These are phyloP conservation scores for Croton laevigatus DNA, from an alignment of 441 rosid species.

Conservation along the genomic window DNA sequence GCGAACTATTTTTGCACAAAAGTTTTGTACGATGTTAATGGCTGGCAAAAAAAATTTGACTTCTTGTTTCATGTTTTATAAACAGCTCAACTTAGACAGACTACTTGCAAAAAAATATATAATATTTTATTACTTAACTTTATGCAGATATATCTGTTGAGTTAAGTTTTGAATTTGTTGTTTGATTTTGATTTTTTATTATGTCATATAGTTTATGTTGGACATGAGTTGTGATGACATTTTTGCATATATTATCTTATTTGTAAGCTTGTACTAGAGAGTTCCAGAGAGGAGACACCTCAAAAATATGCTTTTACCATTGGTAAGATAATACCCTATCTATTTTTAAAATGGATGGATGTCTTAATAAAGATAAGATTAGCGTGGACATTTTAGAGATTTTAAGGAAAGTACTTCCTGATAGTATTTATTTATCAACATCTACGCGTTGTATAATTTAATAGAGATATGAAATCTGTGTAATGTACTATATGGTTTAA, in stretches of 20 bases:
- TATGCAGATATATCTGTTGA: too few species aligned
- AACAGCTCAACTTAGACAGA: slow-evolving; percentile 97
- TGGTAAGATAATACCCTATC: background rate
- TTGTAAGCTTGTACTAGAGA: too few species aligned
- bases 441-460: background rate
- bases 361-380: too few species aligned
- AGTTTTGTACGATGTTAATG: slow-evolving; percentile 1
- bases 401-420: background rate
- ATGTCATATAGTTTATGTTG: too few species aligned
- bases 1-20: too few species aligned
- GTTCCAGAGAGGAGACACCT: too few species aligned
- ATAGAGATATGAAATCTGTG: background rate
- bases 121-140: too few species aligned
- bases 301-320: background rate
- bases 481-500: slow-evolving; percentile 4
- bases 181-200: too few species aligned
- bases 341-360: background rate
- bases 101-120: slow-evolving; percentile 86
- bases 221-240: too few species aligned
- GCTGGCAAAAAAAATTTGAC: slow-evolving; percentile 14
- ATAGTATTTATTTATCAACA: background rate
- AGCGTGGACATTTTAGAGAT: too few species aligned
- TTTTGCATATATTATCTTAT: too few species aligned
- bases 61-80: slow-evolving; percentile 21
- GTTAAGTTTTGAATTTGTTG: too few species aligned